phyloP scores from a whole-genome alignment of 768 basidiomycete species.

The Macrolepiota albuminosa region DNA sequence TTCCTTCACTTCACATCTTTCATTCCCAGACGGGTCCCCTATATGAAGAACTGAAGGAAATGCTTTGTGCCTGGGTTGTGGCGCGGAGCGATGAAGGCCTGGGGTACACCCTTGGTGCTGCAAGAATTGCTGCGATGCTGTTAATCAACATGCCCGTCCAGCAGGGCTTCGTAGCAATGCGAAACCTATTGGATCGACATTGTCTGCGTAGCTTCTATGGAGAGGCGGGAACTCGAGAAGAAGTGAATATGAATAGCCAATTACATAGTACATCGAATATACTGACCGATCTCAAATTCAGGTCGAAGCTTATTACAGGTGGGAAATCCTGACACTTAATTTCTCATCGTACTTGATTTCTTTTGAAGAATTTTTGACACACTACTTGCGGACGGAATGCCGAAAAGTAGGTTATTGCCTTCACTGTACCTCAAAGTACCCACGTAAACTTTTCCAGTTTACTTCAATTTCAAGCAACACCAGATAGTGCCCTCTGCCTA shows the following conservation, averaged over 20 bases:
- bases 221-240: constrained; percentile 62
- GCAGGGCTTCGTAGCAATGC: constrained; percentile 76
- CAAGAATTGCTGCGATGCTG: constrained; percentile 82
- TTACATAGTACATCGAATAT: constrained; percentile 1
- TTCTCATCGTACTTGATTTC: background rate
- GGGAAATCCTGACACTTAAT: constrained; percentile 4
- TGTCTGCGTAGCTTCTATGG: constrained; percentile 85
- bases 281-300: constrained; percentile 27
- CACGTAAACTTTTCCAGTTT: constrained; percentile 46
- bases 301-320: constrained; percentile 94
- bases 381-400: constrained; percentile 87
- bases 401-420: constrained; percentile 61
- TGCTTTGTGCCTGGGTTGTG: constrained; percentile 86
- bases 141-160: constrained; percentile 75
- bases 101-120: constrained; percentile 63
- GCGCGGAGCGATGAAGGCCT: constrained; percentile 79
- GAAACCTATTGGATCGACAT: constrained; percentile 82
- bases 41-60: constrained; percentile 76
- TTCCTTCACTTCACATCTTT: constrained; percentile 80
- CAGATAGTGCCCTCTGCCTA: constrained; percentile 86
- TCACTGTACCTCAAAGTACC: background rate
- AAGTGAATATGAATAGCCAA: constrained; percentile 50
- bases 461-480: constrained; percentile 93
- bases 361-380: constrained; percentile 82
- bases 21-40: constrained; percentile 71